Base-by-base conservation (phyloP, 1,139 yeast genomes). In the Ogataea hybrid region DNA sequence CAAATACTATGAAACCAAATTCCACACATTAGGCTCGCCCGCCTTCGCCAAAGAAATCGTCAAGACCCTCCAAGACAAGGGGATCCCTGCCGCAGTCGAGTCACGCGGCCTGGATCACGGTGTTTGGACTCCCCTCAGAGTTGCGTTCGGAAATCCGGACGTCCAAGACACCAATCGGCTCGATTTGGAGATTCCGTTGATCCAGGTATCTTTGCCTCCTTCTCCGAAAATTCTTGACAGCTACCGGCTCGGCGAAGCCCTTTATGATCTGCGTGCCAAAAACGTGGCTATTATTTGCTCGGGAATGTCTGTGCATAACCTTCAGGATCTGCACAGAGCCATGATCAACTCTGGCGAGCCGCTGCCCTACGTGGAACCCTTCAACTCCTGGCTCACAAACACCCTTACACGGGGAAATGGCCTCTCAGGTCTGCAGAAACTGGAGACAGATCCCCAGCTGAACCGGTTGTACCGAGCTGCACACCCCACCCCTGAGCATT, bases 241-340 rank as follows among this genome's bases (percentile, higher is more conserved):
- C 52, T 71, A 67, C 57, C 67, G 70, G 49, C 62, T 85, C 32
- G 95, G 95, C 4, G 62, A 73, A 49, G 71, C 68, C 0, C 64
- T 85, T 42, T 59, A 73, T 23, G 63, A 68, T 34, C 75, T 80
- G 50, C 70, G 89, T 49, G 67, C 70, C 4, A 64, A 75, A 41
- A 69, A 75, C 53, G 67, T 85, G 63, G 31, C 67, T 58, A 61
- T 85, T 4, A 58, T 85, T 4, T 73, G 80, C 44, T 82, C 90
- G 0, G 95, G 95, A 2, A 82, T 84, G 85, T 69, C 86, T 6
- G 94, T 84, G 12, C 95, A 85, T 62, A 85, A 85, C 53, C 68
- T 85, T 37, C 54, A 77, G 31, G 90, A 84, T 48, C 33, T 79
- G 17, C 65, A 73, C 10, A 23, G 33, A 9, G 56, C 59, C 3